phyloP scores from a whole-genome alignment of 2,329 filamentous ascomycete species.

The Sphaerulina vaccinii region DNA sequence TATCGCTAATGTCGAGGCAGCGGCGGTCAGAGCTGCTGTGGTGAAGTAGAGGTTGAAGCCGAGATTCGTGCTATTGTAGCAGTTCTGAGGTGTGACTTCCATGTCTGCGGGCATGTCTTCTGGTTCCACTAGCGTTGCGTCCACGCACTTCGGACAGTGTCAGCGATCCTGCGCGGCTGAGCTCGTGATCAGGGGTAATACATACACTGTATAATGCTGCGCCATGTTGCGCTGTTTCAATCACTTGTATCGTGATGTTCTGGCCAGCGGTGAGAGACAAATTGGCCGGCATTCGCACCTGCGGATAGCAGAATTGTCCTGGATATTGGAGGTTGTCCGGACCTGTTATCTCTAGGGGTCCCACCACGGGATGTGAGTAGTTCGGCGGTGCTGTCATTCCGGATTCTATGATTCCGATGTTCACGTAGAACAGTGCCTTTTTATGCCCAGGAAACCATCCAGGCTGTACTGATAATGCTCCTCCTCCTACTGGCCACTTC shows the following conservation, averaged over 20 bases:
- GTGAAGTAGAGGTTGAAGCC: slow-evolving; percentile 76
- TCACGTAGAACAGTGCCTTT: slow-evolving; percentile 82
- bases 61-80: slow-evolving; percentile 79
- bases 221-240: slow-evolving; percentile 80
- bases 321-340: slow-evolving; percentile 76
- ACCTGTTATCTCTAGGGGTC: slow-evolving; percentile 78
- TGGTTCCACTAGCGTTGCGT: slow-evolving; percentile 86
- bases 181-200: slow-evolving; percentile 19
- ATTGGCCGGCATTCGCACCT: slow-evolving; percentile 77
- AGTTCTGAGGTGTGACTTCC: slow-evolving; percentile 77
- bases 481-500: slow-evolving; percentile 84
- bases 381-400: slow-evolving; percentile 65
- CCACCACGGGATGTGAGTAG: slow-evolving; percentile 80
- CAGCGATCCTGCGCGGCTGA: slow-evolving; percentile 5
- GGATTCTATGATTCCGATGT: slow-evolving; percentile 68
- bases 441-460: slow-evolving; percentile 93
- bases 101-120: slow-evolving; percentile 50
- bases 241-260: slow-evolving; percentile 83
- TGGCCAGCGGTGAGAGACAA: slow-evolving; percentile 72
- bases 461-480: slow-evolving; percentile 85
- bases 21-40: slow-evolving; percentile 35
- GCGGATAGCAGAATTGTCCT: slow-evolving; percentile 83
- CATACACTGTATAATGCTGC: slow-evolving; percentile 77
- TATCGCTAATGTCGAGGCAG: slow-evolving; percentile 5
- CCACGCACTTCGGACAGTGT: slow-evolving; percentile 68